Evolutionary conservation across 2,329 filamentous ascomycete genomes (phyloP).

Genomic region (Mariannaea elegans): DNA sequence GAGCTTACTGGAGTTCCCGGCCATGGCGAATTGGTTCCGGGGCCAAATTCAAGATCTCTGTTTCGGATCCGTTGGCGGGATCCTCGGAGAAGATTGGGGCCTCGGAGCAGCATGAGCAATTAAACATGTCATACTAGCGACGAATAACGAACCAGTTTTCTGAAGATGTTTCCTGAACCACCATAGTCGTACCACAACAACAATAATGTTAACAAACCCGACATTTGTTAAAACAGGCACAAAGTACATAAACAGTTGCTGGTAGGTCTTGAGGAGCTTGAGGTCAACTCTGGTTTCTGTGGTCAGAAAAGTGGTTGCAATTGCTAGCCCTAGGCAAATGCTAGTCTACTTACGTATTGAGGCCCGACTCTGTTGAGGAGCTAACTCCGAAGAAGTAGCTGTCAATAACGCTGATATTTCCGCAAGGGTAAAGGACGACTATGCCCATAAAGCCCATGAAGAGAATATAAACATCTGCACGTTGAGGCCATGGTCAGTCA

Average conservation of each 20-base stretch:
- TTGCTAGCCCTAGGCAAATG: neutral
- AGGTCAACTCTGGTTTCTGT: slow-evolving; percentile 54
- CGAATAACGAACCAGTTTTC: slow-evolving; percentile 42
- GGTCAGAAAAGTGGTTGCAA: slow-evolving; percentile 14
- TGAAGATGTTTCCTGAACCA: slow-evolving; percentile 60
- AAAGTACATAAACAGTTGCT: slow-evolving; percentile 61
- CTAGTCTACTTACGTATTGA: slow-evolving; percentile 54
- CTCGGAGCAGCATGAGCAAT: slow-evolving; percentile 5
- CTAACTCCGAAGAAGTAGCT: slow-evolving; percentile 61
- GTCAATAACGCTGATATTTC: slow-evolving; percentile 50
- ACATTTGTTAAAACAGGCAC: slow-evolving; percentile 58
- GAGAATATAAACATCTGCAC: slow-evolving; percentile 38
- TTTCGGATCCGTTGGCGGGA: neutral
- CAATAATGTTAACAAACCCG: slow-evolving; percentile 58
- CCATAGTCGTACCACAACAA: slow-evolving; percentile 56
- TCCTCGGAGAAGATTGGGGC: slow-evolving; percentile 25
- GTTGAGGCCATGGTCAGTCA: slow-evolving; percentile 17
- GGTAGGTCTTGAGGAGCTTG: slow-evolving; percentile 57
- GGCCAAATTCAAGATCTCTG: slow-evolving; percentile 14
- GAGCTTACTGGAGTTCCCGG: neutral
- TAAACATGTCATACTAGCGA: neutral
- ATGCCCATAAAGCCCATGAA: slow-evolving; percentile 35
- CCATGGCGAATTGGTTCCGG: neutral
- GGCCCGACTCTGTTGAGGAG: slow-evolving; percentile 58
- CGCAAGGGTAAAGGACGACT: slow-evolving; percentile 31